Conservation (phyloP, 139 green algal genomes). For the Chlamydomonas sphaeroides region DNA sequence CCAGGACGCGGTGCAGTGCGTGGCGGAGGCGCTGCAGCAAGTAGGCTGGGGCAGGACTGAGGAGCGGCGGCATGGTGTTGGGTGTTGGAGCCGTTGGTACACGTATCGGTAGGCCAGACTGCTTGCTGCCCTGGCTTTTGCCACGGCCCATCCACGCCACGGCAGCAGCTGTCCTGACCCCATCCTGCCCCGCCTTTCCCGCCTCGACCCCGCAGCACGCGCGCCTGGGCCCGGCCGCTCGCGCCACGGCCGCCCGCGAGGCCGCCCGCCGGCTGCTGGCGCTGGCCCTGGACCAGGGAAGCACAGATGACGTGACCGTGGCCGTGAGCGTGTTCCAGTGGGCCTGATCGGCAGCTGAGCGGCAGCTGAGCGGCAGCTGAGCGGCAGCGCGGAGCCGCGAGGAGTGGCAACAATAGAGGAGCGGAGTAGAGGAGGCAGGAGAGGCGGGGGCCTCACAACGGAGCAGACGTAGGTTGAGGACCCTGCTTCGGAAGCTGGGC, state of each 20-base stretch:
- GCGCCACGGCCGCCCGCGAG: not conserved
- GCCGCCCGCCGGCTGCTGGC: constrained; percentile 19
- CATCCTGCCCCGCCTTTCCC: not conserved
- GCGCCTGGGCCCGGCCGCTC: not conserved
- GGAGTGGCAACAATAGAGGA: too few species aligned
- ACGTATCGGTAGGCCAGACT: too few species aligned
- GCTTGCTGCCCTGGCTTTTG: too few species aligned
- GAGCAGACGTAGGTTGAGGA: too few species aligned
- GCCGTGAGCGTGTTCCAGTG: constrained; percentile 32
- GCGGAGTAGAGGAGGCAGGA: too few species aligned
- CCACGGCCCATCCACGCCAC: not conserved
- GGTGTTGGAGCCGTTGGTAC: too few species aligned
- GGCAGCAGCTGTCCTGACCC: not conserved
- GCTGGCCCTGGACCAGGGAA: constrained; percentile 38
- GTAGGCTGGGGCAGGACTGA: too few species aligned
- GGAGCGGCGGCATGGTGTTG: too few species aligned
- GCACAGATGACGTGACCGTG: constrained; percentile 35
- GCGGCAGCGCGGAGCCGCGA: too few species aligned
- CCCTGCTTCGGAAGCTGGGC: too few species aligned
- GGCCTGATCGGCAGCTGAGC: not conserved
- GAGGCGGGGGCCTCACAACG: too few species aligned
- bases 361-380: too few species aligned
- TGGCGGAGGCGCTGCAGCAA: constrained; percentile 12
- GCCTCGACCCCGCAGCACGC: not conserved
- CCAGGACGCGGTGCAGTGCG: constrained; percentile 71